Conservation (phyloP, 1,284 basidiomycete species). For the Ustilago lituana region DNA sequence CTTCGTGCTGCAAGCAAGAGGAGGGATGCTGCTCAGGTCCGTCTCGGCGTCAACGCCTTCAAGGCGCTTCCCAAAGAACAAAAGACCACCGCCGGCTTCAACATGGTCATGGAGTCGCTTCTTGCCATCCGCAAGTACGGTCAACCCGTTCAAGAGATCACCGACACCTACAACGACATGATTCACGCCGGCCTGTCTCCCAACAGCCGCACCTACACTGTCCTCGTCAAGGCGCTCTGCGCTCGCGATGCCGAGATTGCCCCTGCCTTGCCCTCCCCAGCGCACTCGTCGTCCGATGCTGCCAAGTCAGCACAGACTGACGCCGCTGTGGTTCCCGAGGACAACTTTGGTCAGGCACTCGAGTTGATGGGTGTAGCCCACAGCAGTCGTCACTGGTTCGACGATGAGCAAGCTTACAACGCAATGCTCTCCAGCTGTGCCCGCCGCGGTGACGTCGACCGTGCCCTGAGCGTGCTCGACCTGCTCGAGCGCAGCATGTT, state of each 20-base stretch:
- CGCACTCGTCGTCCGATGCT: too few relatives aligned
- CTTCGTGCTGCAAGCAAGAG: constrained; percentile 16
- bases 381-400: constrained; percentile 67
- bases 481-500: constrained; percentile 73
- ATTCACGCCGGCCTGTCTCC: constrained; percentile 76
- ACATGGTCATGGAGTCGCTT: constrained; percentile 75
- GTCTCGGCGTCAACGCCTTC: constrained; percentile 40
- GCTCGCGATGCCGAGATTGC: constrained; percentile 76
- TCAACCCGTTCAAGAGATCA: constrained; percentile 73
- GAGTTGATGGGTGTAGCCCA: constrained; percentile 72
- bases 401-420: constrained; percentile 70
- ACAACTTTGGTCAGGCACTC: constrained; percentile 69
- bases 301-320: constrained; percentile 1
- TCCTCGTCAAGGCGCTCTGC: constrained; percentile 77
- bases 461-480: constrained; percentile 77
- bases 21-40: constrained; percentile 20
- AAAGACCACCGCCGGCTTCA: constrained; percentile 72
- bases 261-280: constrained; percentile 1
- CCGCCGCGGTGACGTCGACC: constrained; percentile 73
- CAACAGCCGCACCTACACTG: constrained; percentile 76
- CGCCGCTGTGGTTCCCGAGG: constrained; percentile 65
- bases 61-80: constrained; percentile 52
- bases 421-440: constrained; percentile 77
- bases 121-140: constrained; percentile 71
- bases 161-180: constrained; percentile 81